Conservation (phyloP, 768 basidiomycete species). For the Mrakia blollopis region DNA sequence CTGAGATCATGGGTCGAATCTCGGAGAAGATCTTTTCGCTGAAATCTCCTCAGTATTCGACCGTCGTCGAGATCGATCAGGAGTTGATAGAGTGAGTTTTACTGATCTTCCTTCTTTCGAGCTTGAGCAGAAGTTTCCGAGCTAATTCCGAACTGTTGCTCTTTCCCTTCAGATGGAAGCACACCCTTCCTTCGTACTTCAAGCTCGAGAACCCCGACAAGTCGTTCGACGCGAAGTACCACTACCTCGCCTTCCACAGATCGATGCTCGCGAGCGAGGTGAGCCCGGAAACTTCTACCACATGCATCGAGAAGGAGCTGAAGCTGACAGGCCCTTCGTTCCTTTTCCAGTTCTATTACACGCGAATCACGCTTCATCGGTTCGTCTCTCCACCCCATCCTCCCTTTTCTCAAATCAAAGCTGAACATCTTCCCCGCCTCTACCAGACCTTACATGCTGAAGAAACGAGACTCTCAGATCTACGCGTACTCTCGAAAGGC, state of each 20-base stretch:
- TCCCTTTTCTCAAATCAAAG: background rate
- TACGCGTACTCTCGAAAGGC: conserved; percentile 45
- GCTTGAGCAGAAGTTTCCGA: conserved; percentile 35
- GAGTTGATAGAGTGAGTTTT: conserved; percentile 42
- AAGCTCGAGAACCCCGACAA: conserved; percentile 41
- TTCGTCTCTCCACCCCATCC: conserved; percentile 24
- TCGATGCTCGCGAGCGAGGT: conserved; percentile 44
- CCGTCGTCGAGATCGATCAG: conserved; percentile 44
- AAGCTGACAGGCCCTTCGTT: background rate
- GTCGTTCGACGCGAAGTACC: conserved; percentile 41
- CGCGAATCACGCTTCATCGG: conserved; percentile 44
- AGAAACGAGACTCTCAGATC: conserved; percentile 41
- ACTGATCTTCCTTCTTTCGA: conserved; percentile 30
- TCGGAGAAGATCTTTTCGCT: conserved; percentile 41
- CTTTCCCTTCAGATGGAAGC: conserved; percentile 15
- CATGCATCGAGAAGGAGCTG: background rate
- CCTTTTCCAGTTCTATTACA: conserved; percentile 40
- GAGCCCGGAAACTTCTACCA: background rate
- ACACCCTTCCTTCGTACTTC: conserved; percentile 29
- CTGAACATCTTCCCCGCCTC: background rate
- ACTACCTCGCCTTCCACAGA: conserved; percentile 45
- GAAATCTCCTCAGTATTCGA: conserved; percentile 44
- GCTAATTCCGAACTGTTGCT: background rate
- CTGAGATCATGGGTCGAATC: background rate
- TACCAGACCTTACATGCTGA: conserved; percentile 42